Percentiles rank a stretch among this genome's conserved stretches.
Conservation (phyloP, 176 grass and related monocot genomes). For the Dactylis glomerata region DNA sequence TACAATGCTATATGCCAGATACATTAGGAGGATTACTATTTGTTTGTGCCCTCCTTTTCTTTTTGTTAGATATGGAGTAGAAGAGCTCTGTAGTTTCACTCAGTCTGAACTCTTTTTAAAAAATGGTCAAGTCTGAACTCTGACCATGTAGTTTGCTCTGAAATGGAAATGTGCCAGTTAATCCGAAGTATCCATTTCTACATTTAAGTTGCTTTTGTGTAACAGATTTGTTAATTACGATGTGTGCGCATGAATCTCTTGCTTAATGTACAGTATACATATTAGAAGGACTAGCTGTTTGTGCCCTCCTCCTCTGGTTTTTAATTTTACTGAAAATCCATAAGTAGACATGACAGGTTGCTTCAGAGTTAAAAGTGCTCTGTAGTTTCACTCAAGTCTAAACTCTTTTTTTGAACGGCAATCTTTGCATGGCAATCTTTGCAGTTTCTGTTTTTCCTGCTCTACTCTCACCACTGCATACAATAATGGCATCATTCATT, state of each 20-base stretch:
- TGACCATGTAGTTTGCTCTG: background rate
- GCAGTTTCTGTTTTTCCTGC: conserved; percentile 99
- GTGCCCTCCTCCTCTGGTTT: background rate
- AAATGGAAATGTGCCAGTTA: background rate
- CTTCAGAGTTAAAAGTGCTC: background rate
- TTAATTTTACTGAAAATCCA: background rate
- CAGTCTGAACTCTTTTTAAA: too few relatives aligned
- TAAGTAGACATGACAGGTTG: background rate
- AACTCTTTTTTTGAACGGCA: too few relatives aligned
- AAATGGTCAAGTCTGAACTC: too few relatives aligned
- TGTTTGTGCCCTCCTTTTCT: too few relatives aligned
- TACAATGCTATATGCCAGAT: background rate
- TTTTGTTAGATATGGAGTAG: too few relatives aligned
- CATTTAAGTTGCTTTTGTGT: background rate
- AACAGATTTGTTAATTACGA: background rate
- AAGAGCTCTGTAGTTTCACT: too few relatives aligned
- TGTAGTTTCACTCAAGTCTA: background rate
- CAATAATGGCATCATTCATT: conserved; percentile 25
- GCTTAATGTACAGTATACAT: background rate
- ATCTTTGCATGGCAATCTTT: conserved; percentile 99
- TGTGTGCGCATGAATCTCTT: background rate
- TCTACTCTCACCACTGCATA: conserved; percentile 91
- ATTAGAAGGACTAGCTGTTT: too few relatives aligned
- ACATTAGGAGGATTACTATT: too few relatives aligned
- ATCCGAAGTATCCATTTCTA: background rate